phyloP scores from a whole-genome alignment of 495 filamentous ascomycete species.

The Aspergillus coremiiformis region DNA sequence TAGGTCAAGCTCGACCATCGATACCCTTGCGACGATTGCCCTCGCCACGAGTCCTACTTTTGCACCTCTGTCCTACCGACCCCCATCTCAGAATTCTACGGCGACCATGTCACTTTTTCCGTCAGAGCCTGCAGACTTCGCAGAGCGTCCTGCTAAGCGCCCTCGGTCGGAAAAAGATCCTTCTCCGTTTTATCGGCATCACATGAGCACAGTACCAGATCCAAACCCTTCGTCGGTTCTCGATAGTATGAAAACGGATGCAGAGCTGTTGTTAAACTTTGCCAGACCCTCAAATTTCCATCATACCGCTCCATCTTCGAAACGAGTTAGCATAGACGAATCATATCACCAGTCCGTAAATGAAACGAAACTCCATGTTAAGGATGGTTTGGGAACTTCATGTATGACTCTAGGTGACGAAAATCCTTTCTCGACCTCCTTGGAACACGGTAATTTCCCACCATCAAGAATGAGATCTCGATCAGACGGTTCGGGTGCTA shows the following conservation, averaged over 20 bases:
- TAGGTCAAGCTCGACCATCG: conserved; percentile 44
- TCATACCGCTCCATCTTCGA: conserved; percentile 15
- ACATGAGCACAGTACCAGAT: conserved; percentile 30
- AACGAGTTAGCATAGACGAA: conserved; percentile 36
- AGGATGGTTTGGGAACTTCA: conserved; percentile 16
- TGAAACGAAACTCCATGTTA: conserved; percentile 20
- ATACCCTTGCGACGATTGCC: conserved; percentile 49
- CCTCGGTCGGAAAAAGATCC: conserved; percentile 50
- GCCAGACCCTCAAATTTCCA: conserved; percentile 35
- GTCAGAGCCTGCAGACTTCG: conserved; percentile 19
- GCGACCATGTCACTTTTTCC: conserved; percentile 29
- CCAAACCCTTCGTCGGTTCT: conserved; percentile 35
- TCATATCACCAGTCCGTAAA: conserved; percentile 20
- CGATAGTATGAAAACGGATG: conserved; percentile 46
- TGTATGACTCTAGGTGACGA: conserved; percentile 11
- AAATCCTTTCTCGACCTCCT: conserved; percentile 9
- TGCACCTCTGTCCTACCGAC: conserved; percentile 28
- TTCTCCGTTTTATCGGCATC: conserved; percentile 37
- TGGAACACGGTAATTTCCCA: conserved; percentile 15
- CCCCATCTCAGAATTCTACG: conserved; percentile 26
- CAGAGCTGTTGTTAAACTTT: conserved; percentile 46
- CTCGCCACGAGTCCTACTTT: conserved; percentile 45
- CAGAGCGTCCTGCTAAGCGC: conserved; percentile 53
- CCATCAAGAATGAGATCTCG: conserved; percentile 39
- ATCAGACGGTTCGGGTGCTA: conserved; percentile 39